Base-by-base conservation (phyloP, 2,329 filamentous ascomycete genomes). In the Scedosporium boydii region DNA sequence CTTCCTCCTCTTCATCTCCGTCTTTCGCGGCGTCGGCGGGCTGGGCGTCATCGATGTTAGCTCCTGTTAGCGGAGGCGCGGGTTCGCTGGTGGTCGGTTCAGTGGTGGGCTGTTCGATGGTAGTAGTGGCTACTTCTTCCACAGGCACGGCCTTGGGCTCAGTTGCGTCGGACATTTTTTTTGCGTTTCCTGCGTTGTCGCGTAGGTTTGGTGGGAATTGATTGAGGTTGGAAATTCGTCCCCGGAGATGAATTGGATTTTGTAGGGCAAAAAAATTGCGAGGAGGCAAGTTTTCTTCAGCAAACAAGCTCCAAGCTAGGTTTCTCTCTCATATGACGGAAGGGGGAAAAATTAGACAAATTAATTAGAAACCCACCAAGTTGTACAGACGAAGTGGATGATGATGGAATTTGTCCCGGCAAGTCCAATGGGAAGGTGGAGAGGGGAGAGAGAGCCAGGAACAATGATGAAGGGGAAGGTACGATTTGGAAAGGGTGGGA, bases 1-100 rank as follows among this genome's bases (percentile, higher is more conserved):
- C 66, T 67, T 69, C 64, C 65, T 69, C 62, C 59, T 62, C 21
- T 64, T 62, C 21, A 38, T 18, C 29, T n/a, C 58, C 48, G 62
- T 53, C 55, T 42, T 18, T 27, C 46, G 44, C n/a, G 29, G 58
- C 42, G 42, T 61, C 34, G 38, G 60, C 51, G n/a, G 59, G 3
- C 51, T 56, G 51, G n/a, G 51, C 51, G 51, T 26, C n/a, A 23
- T 56, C 51, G 51, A 23, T 7, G 51, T 27, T 27, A n/a, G 27
- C 51, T 56, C 21, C 51, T 5, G 51, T 16, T 23, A 56, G 14
- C 21, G 51, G 21, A 16, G 23, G 23, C 9, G 56, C 21, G 56
- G 56, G 56, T 26, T 58, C 29, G 29, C n/a, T 27, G 56, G 18
- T 26, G 48, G 55, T 57, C 7, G 23, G 23, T 29, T 57, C 21